Conservation (phyloP, 148 eudicot species). For the Chenopodium formosanum region DNA sequence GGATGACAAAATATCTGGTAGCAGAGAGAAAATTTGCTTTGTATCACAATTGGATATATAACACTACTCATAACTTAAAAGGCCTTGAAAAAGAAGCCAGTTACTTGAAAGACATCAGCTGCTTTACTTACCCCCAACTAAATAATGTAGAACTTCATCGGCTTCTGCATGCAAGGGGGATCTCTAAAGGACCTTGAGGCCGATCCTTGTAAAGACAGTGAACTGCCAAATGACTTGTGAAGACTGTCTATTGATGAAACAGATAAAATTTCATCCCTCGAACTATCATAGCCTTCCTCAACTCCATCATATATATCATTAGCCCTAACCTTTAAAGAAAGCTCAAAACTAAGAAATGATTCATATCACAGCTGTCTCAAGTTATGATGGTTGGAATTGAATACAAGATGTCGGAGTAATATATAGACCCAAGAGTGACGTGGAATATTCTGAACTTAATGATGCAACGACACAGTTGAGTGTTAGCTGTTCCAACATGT, state of each 20-base stretch:
- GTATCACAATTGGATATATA: background rate
- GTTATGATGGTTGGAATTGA: background rate
- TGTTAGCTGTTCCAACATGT: background rate
- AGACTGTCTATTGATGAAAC: constrained; percentile 65
- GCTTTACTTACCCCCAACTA: constrained; percentile 56
- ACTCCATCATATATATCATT: constrained; percentile 74
- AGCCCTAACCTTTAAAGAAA: constrained; percentile 57
- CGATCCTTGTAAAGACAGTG: constrained; percentile 75
- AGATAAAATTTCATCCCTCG: constrained; percentile 81
- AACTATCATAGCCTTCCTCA: constrained; percentile 92
- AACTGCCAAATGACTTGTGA: constrained; percentile 72
- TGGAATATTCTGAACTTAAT: background rate
- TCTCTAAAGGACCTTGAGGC: constrained; percentile 65
- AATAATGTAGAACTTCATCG: constrained; percentile 74
- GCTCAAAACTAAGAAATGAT: constrained; percentile 8
- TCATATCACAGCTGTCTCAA: constrained; percentile 3
- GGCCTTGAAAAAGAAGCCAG: background rate
- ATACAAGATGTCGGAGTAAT: background rate
- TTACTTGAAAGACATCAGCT: background rate
- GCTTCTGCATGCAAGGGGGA: constrained; percentile 63
- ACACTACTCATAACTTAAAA: background rate
- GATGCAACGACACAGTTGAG: background rate
- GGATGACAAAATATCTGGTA: constrained; percentile 52
- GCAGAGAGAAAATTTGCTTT: constrained; percentile 15
- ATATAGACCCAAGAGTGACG: background rate